Conservation (phyloP, 228 moss, liverwort and hornwort genomes). For the Sphagnum magellanicum region DNA sequence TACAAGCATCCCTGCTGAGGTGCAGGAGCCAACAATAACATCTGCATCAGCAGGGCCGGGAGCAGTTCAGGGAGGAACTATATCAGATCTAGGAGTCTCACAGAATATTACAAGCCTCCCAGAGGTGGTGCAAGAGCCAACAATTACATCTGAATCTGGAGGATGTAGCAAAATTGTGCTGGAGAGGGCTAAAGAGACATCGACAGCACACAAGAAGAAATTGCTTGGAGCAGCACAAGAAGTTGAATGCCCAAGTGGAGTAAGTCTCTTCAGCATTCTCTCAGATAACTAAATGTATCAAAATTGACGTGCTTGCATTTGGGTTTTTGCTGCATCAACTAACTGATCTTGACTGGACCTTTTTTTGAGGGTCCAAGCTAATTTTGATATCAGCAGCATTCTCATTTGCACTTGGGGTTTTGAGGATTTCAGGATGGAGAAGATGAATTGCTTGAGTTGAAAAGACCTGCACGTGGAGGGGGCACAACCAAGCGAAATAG, state of each 20-base stretch:
- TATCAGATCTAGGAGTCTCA: too few species aligned
- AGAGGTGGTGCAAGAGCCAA: constrained; percentile 36
- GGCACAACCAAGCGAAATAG: constrained; percentile 74
- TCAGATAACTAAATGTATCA: neutral
- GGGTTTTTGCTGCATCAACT: neutral
- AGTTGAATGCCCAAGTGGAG: constrained; percentile 78
- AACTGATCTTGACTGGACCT: neutral
- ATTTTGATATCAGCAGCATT: neutral
- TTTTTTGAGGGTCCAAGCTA: neutral
- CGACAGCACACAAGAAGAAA: constrained; percentile 44
- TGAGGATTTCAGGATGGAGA: constrained; percentile 55
- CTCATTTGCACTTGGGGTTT: neutral
- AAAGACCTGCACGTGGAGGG: constrained; percentile 51
- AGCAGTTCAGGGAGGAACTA: constrained; percentile 25
- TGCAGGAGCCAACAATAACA: constrained; percentile 68
- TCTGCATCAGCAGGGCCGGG: constrained; percentile 80
- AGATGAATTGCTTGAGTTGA: constrained; percentile 70
- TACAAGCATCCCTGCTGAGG: constrained; percentile 40
- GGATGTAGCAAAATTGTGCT: constrained; percentile 58
- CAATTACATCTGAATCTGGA: constrained; percentile 74
- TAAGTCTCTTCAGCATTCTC: constrained; percentile 18
- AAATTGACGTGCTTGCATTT: too few species aligned
- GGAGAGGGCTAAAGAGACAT: constrained; percentile 48
- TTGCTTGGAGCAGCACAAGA: constrained; percentile 68
- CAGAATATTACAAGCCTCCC: too few species aligned